phyloP scores from a whole-genome alignment of 2,329 filamentous ascomycete species.

The Pochonia chlamydosporia region DNA sequence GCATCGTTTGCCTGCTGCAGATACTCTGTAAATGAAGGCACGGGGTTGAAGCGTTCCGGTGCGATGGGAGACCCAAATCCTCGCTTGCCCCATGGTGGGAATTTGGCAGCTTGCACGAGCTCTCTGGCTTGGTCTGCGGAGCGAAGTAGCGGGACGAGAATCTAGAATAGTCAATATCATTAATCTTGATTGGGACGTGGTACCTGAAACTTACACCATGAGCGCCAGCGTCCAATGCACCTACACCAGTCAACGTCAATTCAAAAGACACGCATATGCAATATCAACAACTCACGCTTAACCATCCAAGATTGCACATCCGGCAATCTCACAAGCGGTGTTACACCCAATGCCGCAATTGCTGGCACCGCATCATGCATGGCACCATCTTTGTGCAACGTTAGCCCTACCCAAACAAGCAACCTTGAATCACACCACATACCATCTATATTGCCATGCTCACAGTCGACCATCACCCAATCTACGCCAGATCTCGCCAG shows the following conservation, averaged over 20 bases:
- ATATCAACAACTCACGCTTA: constrained; percentile 31
- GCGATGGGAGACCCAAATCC: constrained; percentile 46
- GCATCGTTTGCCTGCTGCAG: constrained; percentile 43
- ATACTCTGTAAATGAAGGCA: constrained; percentile 40
- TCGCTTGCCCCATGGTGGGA: constrained; percentile 42
- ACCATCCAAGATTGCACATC: constrained; percentile 42
- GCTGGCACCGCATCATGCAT: constrained; percentile 51
- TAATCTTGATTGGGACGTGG: background rate
- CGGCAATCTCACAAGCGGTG: constrained; percentile 44
- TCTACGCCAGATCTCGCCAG: constrained; percentile 58
- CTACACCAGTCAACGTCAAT: constrained; percentile 13
- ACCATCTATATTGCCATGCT: constrained; percentile 48
- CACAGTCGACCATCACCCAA: constrained; percentile 58
- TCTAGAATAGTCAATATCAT: constrained; percentile 19
- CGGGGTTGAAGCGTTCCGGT: constrained; percentile 34
- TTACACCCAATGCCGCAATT: constrained; percentile 39
- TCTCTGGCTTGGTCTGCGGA: constrained; percentile 38
- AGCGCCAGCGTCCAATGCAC: constrained; percentile 45
- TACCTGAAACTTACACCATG: constrained; percentile 39
- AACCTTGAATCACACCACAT: background rate
- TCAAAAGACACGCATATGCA: too few species aligned
- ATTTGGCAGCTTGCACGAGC: constrained; percentile 43
- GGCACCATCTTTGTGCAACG: constrained; percentile 31
- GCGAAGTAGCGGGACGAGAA: constrained; percentile 40
- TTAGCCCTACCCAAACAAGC: background rate